phyloP scores from a whole-genome alignment of 306 rosid genomes.

The Castanea sativa region DNA sequence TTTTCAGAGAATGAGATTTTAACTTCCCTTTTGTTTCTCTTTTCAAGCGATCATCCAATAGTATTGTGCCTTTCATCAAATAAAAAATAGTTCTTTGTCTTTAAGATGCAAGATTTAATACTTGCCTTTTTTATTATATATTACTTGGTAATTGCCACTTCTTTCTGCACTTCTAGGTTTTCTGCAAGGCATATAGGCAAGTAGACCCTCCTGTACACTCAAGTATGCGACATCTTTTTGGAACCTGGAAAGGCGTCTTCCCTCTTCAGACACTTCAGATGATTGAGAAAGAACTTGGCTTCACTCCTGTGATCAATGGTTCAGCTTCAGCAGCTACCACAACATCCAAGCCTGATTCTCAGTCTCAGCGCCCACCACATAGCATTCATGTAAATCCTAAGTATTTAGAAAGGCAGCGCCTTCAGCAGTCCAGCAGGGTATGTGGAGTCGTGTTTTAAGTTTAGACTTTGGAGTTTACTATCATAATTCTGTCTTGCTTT shows the following conservation, averaged over 20 bases:
- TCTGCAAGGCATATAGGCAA: slow-evolving; percentile 83
- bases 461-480: not conserved
- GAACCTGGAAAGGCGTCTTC: slow-evolving; percentile 94
- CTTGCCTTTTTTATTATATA: slow-evolving; percentile 26
- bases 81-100: slow-evolving; percentile 10
- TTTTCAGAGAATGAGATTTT: not conserved
- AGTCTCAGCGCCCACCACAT: slow-evolving; percentile 69
- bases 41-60: slow-evolving; percentile 13
- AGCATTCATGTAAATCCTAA: slow-evolving; percentile 95
- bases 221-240: slow-evolving; percentile 93
- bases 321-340: slow-evolving; percentile 49
- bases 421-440: slow-evolving; percentile 80
- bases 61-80: slow-evolving; percentile 22
- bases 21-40: slow-evolving; percentile 3
- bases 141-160: slow-evolving; percentile 24
- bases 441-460: slow-evolving; percentile 27
- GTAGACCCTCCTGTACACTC: slow-evolving; percentile 67
- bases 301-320: slow-evolving; percentile 50
- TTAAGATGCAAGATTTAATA: slow-evolving; percentile 8
- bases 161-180: slow-evolving; percentile 60
- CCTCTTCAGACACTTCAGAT: slow-evolving; percentile 73
- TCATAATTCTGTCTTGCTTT: not conserved
- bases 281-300: slow-evolving; percentile 84
- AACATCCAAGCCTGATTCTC: slow-evolving; percentile 63
- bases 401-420: slow-evolving; percentile 85